Conservation (phyloP, 257 asterid species). For the Solanum sitiens region DNA sequence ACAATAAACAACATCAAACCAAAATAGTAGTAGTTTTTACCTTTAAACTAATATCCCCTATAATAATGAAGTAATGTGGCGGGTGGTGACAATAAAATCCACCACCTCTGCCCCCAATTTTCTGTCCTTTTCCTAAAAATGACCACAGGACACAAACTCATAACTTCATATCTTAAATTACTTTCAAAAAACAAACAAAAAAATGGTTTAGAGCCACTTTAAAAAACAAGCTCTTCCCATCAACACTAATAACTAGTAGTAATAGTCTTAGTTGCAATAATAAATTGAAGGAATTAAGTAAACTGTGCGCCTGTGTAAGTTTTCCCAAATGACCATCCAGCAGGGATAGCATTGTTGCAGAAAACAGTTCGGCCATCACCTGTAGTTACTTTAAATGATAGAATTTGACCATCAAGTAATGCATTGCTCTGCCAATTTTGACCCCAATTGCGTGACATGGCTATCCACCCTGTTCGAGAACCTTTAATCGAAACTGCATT, state of each 20-base stretch:
- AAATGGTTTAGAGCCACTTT: not conserved
- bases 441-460: constrained; percentile 8
- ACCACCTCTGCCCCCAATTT: not conserved
- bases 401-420: not conserved
- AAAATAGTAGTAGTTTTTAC: not conserved
- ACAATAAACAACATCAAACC: not conserved
- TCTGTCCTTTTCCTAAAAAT: not conserved
- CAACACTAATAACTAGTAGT: not conserved
- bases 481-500: constrained; percentile 1
- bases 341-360: not conserved
- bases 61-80: not conserved
- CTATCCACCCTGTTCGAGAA: not conserved
- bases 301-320: constrained; percentile 2
- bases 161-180: not conserved
- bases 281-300: not conserved
- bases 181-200: not conserved
- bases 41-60: not conserved
- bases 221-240: constrained; percentile 3
- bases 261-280: not conserved
- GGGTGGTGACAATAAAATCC: not conserved
- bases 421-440: constrained; percentile 7
- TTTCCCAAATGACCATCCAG: constrained; percentile 1
- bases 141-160: not conserved
- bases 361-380: constrained; percentile 1
- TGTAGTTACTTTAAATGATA: constrained; percentile 3